phyloP scores from a whole-genome alignment of 257 asterid species.

The Solanum bulbocastanum region DNA sequence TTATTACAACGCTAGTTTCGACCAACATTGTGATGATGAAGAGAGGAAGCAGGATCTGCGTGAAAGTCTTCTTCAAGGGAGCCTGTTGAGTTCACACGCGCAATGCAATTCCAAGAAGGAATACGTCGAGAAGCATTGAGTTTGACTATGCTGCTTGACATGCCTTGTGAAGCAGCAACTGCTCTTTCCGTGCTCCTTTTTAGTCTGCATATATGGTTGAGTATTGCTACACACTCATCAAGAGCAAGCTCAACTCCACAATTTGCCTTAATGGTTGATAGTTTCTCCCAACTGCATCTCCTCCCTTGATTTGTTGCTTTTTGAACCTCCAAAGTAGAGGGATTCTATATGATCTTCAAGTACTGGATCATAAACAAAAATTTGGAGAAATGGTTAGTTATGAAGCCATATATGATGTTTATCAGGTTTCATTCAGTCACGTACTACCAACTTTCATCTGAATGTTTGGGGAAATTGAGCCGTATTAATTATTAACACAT shows the following conservation, averaged over 20 bases:
- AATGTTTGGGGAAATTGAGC: too few relatives aligned
- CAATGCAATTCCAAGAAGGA: constrained; percentile 89
- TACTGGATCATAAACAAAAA: constrained; percentile 27
- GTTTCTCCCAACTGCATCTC: constrained; percentile 96
- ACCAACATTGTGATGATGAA: constrained; percentile 29
- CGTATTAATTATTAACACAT: too few relatives aligned
- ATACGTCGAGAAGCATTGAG: constrained; percentile 69
- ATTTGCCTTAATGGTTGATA: constrained; percentile 83
- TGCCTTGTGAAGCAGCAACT: constrained; percentile 46
- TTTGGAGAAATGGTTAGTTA: neutral
- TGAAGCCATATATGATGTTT: neutral
- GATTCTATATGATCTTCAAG: constrained; percentile 79
- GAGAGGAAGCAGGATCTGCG: constrained; percentile 33
- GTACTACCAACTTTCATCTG: too few relatives aligned
- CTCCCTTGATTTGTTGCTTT: constrained; percentile 90
- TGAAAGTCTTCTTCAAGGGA: constrained; percentile 74
- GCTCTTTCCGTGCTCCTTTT: constrained; percentile 84
- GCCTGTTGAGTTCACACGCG: constrained; percentile 82
- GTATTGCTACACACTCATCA: constrained; percentile 77
- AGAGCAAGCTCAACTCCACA: constrained; percentile 94
- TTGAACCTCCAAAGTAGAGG: constrained; percentile 70
- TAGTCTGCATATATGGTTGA: constrained; percentile 82
- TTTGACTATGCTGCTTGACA: constrained; percentile 24
- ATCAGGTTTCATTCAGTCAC: neutral
- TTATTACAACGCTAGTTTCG: constrained; percentile 38